Percentiles rank a stretch among this genome's conserved stretches.
Conservation (phyloP, 257 asterid genomes). For the Salvia hispanica region DNA sequence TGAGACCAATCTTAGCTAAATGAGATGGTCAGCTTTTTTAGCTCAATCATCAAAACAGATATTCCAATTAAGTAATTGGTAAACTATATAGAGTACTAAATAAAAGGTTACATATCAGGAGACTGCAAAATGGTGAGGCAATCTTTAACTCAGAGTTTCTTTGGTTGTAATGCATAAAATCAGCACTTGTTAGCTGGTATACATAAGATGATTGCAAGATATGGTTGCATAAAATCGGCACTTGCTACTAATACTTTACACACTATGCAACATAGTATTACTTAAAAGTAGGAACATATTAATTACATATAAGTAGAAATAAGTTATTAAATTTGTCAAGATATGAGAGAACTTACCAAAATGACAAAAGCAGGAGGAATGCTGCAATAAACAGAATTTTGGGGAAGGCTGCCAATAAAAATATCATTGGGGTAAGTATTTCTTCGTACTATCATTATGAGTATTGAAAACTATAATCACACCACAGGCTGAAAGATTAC, state of each 20-base stretch:
- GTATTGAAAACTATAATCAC: constrained; percentile 18
- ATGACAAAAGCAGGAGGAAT: constrained; percentile 86
- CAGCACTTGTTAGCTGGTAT: constrained; percentile 7
- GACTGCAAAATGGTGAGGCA: constrained; percentile 12
- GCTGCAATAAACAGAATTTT: constrained; percentile 76
- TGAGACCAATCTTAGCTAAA: constrained; percentile 12
- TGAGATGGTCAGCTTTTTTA: constrained; percentile 1
- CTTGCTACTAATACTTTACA: not conserved
- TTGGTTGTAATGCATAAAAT: not conserved
- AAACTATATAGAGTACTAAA: not conserved
- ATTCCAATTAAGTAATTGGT: constrained; percentile 9
- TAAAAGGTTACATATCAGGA: constrained; percentile 14
- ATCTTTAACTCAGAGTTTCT: constrained; percentile 3
- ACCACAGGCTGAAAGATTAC: constrained; percentile 22
- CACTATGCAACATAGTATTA: not conserved
- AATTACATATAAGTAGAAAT: constrained; percentile 7
- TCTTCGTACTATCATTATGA: constrained; percentile 20
- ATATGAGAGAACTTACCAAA: constrained; percentile 61
- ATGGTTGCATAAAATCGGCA: not conserved
- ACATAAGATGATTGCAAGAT: not conserved
- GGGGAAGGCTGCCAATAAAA: constrained; percentile 76
- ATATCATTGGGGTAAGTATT: constrained; percentile 25
- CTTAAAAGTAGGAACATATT: constrained; percentile 6
- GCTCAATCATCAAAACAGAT: constrained; percentile 3
- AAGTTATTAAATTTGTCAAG: constrained; percentile 17